A percentile compares a stretch with the other conserved stretches of the same genome.
phyloP scores from a whole-genome alignment of 495 filamentous ascomycete genomes.

The Pyrenula massariospora region DNA sequence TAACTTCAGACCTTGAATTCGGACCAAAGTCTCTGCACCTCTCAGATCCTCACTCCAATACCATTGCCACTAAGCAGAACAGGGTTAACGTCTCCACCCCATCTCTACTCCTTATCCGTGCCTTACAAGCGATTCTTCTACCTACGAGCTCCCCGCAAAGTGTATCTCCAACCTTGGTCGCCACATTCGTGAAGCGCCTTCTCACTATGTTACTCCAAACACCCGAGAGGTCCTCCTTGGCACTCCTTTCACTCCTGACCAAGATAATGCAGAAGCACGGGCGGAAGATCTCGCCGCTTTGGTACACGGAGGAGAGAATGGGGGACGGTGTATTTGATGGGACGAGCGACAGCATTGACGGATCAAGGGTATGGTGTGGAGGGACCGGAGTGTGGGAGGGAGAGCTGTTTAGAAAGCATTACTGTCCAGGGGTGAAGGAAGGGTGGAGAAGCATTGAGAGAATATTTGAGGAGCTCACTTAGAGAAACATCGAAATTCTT shows the following conservation, averaged over 20 bases:
- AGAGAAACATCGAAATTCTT: no score
- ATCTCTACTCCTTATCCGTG: slow-evolving; percentile 77
- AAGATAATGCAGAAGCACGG: slow-evolving; percentile 64
- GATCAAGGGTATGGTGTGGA: slow-evolving; percentile 62
- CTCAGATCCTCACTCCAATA: slow-evolving; percentile 52
- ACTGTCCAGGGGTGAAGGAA: slow-evolving; percentile 72
- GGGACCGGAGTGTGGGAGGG: slow-evolving; percentile 89
- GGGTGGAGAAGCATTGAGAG: slow-evolving; percentile 62
- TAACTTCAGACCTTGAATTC: slow-evolving; percentile 78
- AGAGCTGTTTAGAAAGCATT: slow-evolving; percentile 75
- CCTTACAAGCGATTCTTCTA: slow-evolving; percentile 60
- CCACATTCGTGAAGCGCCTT: slow-evolving; percentile 86
- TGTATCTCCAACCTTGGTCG: slow-evolving; percentile 63
- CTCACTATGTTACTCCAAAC: slow-evolving; percentile 70
- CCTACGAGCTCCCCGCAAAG: slow-evolving; percentile 24
- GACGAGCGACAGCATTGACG: slow-evolving; percentile 49
- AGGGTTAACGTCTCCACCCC: slow-evolving; percentile 90
- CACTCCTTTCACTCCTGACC: slow-evolving; percentile 59
- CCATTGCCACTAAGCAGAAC: slow-evolving; percentile 24
- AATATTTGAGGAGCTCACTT: slow-evolving; percentile 20
- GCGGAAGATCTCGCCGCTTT: slow-evolving; percentile 56
- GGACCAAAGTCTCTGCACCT: slow-evolving; percentile 69
- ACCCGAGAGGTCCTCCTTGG: slow-evolving; percentile 76
- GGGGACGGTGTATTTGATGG: slow-evolving; percentile 63
- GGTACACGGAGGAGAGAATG: slow-evolving; percentile 82